Base-by-base conservation (phyloP, 805 yeast genomes). In the Candida takata region DNA sequence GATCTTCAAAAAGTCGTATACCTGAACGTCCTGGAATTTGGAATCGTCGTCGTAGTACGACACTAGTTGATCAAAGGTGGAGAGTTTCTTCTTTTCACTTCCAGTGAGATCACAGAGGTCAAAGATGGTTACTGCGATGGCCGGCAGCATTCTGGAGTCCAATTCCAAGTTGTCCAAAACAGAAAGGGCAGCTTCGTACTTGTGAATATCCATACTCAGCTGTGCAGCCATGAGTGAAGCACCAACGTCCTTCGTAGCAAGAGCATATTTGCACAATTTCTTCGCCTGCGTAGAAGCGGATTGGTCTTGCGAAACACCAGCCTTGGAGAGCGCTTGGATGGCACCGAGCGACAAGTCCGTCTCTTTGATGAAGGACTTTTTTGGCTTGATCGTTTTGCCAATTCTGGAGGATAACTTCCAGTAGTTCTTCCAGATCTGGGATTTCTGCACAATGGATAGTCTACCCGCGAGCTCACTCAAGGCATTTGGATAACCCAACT, bases 81-180 rank as follows among this genome's bases (percentile, higher is more conserved):
- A 50, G 2, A 42, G 35, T 17, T 61, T 61, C 32, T 60, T 52
- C 30, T 52, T 51, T 20, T 52, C 52, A 31, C 70, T 60, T 29
- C 70, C 67, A 29, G 67, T 54, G 10, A 53, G 41, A 42, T 73
- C 79, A 51, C 71, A 74, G 6, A 79, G 49, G 11, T 72, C 61
- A 8, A 70, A 60, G 20, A 77, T 55, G 5, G 69, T 57, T 19
- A 76, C 73, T 27, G 71, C 61, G 30, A 80, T 51, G 4, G 74
- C 72, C 3, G 84, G 79, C 5, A 48, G 38, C 5, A 52, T 29
- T 18, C 37, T 40, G 8, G 36, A 33, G 10, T 40, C 34, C 46
- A 34, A 9, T 31, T 41, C 14, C 5, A 62, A 38, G 19, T 52
- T 47, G 46, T 70, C 72, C 31, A 72, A 51, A 7, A 64, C 38